phyloP scores from a whole-genome alignment of 2,329 filamentous ascomycete genomes.

The Hypoxylon sp. region DNA sequence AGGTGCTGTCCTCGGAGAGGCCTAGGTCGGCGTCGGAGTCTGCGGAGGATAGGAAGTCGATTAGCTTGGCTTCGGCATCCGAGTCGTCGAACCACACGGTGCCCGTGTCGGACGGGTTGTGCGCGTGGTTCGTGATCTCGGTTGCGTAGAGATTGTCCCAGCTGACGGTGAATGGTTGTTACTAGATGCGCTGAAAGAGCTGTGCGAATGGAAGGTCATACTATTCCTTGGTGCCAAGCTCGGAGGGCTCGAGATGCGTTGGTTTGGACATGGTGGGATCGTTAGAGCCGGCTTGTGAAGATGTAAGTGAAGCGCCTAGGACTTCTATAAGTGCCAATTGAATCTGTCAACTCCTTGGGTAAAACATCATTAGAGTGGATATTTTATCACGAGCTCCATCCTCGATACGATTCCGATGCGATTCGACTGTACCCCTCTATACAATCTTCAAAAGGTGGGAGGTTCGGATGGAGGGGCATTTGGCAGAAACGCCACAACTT shows the following conservation, averaged over 20 bases:
- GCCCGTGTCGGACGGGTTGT: constrained; percentile 82
- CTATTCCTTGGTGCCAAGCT: constrained; percentile 92
- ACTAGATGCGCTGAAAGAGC: neutral
- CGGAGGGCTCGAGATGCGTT: constrained; percentile 78
- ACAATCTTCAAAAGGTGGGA: constrained; percentile 9
- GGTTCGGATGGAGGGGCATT: constrained; percentile 30
- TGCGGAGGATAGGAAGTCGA: constrained; percentile 71
- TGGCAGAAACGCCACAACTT: constrained; percentile 13
- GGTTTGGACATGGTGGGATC: constrained; percentile 58
- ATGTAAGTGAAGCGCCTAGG: neutral
- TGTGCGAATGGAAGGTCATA: constrained; percentile 57
- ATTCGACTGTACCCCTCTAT: neutral
- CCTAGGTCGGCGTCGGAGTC: constrained; percentile 20
- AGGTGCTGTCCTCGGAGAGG: constrained; percentile 18
- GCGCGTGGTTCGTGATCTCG: constrained; percentile 77
- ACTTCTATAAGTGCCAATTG: neutral
- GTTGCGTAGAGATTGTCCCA: constrained; percentile 81
- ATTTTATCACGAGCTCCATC: neutral
- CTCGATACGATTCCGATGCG: no score
- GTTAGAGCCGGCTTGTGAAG: neutral
- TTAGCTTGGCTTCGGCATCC: constrained; percentile 83
- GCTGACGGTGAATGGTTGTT: constrained; percentile 58
- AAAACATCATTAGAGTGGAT: constrained; percentile 2
- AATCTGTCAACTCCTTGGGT: neutral
- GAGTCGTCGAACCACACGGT: constrained; percentile 98